Base-by-base conservation (phyloP, 768 basidiomycete species). In the Russula griseocarnosa region DNA sequence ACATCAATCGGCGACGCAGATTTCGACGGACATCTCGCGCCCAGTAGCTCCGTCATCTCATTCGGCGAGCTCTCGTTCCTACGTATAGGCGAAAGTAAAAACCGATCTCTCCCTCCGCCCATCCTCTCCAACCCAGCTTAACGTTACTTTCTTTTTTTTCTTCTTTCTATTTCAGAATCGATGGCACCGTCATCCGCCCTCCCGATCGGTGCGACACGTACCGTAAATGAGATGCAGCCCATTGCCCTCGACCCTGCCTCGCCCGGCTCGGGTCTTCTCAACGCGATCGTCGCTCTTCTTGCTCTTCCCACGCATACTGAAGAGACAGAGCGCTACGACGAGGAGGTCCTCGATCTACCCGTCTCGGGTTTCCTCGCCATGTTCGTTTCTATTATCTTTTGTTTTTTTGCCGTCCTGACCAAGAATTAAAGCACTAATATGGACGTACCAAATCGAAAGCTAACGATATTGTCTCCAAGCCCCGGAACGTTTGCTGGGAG, bases 161-260 rank as follows among this genome's bases (percentile, higher is more conserved):
- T 50, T 28, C 7, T 3, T 11, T 42, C 14, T 36, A 30, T 20
- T 9, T 28, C 73, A 92, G 96, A 95, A 74, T 82, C 88, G 20
- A 91, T 96, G 83, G 96, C 95, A 0, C 96, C 96, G 0, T 86
- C 89, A 9, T 93, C 92, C 20, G 97, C 96, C 1, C 81, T 99
- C 32, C 97, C 97, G 9, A 89, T 98, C 53, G 97, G 97, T 22
- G 91, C 91, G 3, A 78, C 87, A n/a, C 87, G 96, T 30, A 84
- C 83, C 3, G 83, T 98, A 7, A 91, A 92, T 0, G 94, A 97
- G 71, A 93, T 95, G 76, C 90, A 94, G 69, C 90, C 96, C 58
- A 85, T 90, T 1, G 71, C 79, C 5, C 82, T 97, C 24, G 90
- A 97, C 71, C 88, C 93, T 3, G 75, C 84, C 14, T 79, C 79